Percentiles rank a stretch among this genome's conserved stretches.
phyloP scores from a whole-genome alignment of 805 yeast species.

The Candida lessepsii region DNA sequence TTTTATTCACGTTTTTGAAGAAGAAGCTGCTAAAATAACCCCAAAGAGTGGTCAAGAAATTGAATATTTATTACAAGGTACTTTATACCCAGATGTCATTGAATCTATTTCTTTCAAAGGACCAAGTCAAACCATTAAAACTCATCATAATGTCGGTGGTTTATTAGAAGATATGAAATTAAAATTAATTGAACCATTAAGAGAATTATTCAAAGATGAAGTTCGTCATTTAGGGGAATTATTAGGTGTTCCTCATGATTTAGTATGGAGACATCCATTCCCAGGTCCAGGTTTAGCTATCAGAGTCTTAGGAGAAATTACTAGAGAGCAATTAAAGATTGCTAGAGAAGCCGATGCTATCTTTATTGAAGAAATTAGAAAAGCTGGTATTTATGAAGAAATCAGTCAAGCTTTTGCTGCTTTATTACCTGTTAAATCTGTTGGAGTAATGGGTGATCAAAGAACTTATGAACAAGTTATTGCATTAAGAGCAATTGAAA shows the following conservation, averaged over 20 bases:
- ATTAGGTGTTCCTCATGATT: slow-evolving; percentile 91
- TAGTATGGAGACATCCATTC: slow-evolving; percentile 99
- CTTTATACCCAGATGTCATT: slow-evolving; percentile 96
- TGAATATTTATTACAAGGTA: slow-evolving; percentile 93
- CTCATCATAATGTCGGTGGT: slow-evolving; percentile 99
- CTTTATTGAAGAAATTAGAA: slow-evolving; percentile 92
- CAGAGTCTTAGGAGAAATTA: slow-evolving; percentile 96
- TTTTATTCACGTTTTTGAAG: slow-evolving; percentile 94
- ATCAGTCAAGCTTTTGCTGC: slow-evolving; percentile 98
- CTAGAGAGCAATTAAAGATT: slow-evolving; percentile 87
- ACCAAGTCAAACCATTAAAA: slow-evolving; percentile 98
- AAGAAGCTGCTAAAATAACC: slow-evolving; percentile 87
- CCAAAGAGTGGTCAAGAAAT: slow-evolving; percentile 88
- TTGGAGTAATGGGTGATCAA: slow-evolving; percentile 99
- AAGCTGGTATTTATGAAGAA: slow-evolving; percentile 87
- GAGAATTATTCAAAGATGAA: slow-evolving; percentile 98
- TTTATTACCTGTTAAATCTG: slow-evolving; percentile 94
- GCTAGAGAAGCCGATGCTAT: slow-evolving; percentile 97
- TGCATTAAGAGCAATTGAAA: slow-evolving; percentile 97
- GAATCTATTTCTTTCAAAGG: slow-evolving; percentile 99
- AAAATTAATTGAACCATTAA: slow-evolving; percentile 95
- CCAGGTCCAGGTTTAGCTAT: slow-evolving; percentile 99
- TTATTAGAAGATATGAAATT: slow-evolving; percentile 96
- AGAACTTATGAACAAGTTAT: slow-evolving; percentile 99
- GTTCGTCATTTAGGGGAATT: slow-evolving; percentile 95